Percentiles rank a stretch among this genome's conserved stretches.
phyloP scores from a whole-genome alignment of 75 land plant species.

The Sequoia sempervirens region DNA sequence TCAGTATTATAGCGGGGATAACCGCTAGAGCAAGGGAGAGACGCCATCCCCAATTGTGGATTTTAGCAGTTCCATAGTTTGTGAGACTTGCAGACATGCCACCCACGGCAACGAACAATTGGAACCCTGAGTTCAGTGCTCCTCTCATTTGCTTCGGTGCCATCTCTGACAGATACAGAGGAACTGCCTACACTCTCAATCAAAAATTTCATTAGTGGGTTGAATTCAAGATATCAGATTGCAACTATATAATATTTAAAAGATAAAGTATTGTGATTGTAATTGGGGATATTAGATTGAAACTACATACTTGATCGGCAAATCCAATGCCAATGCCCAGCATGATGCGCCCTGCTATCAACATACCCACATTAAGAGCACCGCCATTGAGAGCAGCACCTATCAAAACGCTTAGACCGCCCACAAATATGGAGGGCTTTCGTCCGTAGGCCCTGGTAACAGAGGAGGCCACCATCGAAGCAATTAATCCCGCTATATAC shows the following conservation, averaged over 20 bases:
- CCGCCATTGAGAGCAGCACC: conserved; percentile 17
- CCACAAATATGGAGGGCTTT: neutral
- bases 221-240: no score
- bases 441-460: conserved; percentile 3
- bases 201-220: neutral
- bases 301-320: conserved; percentile 20
- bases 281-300: neutral
- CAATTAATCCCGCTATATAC: conserved; percentile 9
- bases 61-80: no score
- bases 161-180: neutral
- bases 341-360: conserved; percentile 12
- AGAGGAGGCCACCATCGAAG: conserved; percentile 5
- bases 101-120: conserved; percentile 9
- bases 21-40: conserved; percentile 34
- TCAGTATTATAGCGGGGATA: conserved; percentile 18
- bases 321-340: conserved; percentile 40
- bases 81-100: neutral
- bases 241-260: no score
- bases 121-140: neutral
- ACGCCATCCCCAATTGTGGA: conserved; percentile 23
- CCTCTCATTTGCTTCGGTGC: neutral
- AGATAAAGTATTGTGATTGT: no score
- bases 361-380: conserved; percentile 12
- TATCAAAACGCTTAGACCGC: conserved; percentile 10
- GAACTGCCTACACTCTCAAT: neutral